Conservation (phyloP, 2,329 filamentous ascomycete species). For the Cladophialophora psammophila region DNA sequence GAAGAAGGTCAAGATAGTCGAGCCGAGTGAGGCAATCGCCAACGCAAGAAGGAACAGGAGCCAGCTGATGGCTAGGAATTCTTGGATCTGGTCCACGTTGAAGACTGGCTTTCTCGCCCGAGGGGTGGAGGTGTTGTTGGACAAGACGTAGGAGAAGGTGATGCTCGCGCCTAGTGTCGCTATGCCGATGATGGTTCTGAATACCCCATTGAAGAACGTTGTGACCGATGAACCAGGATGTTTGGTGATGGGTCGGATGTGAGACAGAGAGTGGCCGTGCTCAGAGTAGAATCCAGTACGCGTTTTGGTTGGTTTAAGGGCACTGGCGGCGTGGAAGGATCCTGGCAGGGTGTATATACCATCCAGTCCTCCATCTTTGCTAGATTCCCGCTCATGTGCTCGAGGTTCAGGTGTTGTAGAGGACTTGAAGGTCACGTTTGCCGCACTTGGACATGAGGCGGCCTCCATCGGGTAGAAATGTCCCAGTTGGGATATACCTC, state of each 20-base stretch:
- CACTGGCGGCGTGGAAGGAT: neutral
- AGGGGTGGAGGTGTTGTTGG: slow-evolving; percentile 32
- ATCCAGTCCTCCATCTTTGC: slow-evolving; percentile 10
- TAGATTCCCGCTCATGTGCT: slow-evolving; percentile 1
- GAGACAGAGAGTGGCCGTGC: slow-evolving; percentile 34
- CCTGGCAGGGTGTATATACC: neutral
- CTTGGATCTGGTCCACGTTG: slow-evolving; percentile 28
- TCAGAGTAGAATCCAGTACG: slow-evolving; percentile 31
- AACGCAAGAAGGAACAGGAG: slow-evolving; percentile 41
- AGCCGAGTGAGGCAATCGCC: slow-evolving; percentile 38
- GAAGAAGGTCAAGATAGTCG: slow-evolving; percentile 41
- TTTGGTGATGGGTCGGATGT: slow-evolving; percentile 37
- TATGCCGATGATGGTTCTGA: slow-evolving; percentile 40
- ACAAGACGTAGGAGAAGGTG: slow-evolving; percentile 42
- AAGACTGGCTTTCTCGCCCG: slow-evolving; percentile 25
- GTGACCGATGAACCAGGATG: slow-evolving; percentile 37
- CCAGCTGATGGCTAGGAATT: slow-evolving; percentile 41
- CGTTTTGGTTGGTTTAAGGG: slow-evolving; percentile 12
- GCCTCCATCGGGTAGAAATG: slow-evolving; percentile 1
- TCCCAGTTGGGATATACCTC: neutral
- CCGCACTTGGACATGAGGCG: neutral
- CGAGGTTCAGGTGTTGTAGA: slow-evolving; percentile 6
- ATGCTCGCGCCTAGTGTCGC: slow-evolving; percentile 39
- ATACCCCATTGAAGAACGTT: slow-evolving; percentile 41
- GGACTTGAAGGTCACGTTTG: slow-evolving; percentile 3